These are phyloP conservation scores for Forsythia viridissima DNA, from an alignment of 257 asterid genomes.

Conservation along the genomic window DNA sequence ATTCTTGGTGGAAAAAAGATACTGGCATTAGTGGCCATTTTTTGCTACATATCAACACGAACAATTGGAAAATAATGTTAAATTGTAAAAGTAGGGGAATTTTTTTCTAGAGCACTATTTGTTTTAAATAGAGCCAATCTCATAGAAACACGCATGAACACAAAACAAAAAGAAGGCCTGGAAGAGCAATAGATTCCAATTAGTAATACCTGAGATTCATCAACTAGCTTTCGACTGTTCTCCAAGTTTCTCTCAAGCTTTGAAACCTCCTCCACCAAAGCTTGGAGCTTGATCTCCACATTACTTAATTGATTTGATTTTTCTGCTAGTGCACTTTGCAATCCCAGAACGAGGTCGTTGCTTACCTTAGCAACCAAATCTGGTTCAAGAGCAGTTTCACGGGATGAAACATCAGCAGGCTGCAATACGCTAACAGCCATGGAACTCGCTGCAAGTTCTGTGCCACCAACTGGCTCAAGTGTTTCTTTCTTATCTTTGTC, in stretches of 20 bases:
- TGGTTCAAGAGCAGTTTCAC: conserved; percentile 37
- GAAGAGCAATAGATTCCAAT: neutral
- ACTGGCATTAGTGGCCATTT: neutral
- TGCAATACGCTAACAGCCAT: conserved; percentile 82
- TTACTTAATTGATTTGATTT: conserved; percentile 61
- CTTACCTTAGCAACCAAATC: conserved; percentile 41
- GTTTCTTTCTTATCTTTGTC: conserved; percentile 58
- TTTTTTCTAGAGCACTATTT: neutral
- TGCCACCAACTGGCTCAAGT: conserved; percentile 40
- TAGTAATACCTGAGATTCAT: conserved; percentile 88
- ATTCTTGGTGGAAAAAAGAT: neutral
- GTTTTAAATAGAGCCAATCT: neutral
- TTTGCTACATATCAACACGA: neutral
- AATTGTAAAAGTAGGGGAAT: neutral
- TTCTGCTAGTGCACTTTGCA: conserved; percentile 55
- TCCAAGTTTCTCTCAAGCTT: conserved; percentile 75
- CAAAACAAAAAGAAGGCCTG: neutral
- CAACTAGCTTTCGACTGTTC: conserved; percentile 72
- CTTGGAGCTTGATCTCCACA: conserved; percentile 60
- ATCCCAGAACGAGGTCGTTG: conserved; percentile 40
- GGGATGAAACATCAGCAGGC: conserved; percentile 44
- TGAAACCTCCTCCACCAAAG: conserved; percentile 57
- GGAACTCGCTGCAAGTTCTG: conserved; percentile 53
- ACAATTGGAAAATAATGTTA: neutral
- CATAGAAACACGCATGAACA: neutral